These are phyloP conservation scores for Phialophora verrucosa DNA, from an alignment of 2,329 filamentous ascomycete species.

Conservation along the genomic window DNA sequence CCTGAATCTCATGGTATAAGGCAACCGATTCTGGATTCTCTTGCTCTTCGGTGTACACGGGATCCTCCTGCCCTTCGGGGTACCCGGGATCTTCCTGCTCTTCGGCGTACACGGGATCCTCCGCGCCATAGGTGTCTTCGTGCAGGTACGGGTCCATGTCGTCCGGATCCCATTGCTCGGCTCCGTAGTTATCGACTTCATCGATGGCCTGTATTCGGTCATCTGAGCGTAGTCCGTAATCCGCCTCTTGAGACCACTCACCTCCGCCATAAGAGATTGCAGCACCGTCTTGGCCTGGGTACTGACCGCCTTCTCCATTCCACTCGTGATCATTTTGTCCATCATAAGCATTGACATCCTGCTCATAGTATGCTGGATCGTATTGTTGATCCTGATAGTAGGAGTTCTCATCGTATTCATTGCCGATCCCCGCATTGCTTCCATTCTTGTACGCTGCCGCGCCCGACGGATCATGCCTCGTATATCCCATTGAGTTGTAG, in stretches of 20 bases:
- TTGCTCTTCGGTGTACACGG: not conserved
- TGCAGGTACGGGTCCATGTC: not conserved
- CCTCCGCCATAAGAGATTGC: constrained; percentile 5
- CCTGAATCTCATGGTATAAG: not conserved
- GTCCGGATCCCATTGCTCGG: not conserved
- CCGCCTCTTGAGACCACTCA: constrained; percentile 14
- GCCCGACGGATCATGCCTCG: not conserved
- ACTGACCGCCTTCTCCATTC: not conserved
- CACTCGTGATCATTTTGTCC: not conserved
- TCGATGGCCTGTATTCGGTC: constrained; percentile 10
- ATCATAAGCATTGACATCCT: not conserved
- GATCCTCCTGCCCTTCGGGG: not conserved
- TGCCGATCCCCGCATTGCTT: not conserved
- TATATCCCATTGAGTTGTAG: not conserved
- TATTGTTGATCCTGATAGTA: not conserved
- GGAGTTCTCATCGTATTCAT: not conserved
- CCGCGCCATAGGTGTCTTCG: not conserved
- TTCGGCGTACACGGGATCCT: not conserved
- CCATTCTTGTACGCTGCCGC: not conserved
- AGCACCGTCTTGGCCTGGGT: not conserved
- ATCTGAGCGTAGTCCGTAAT: constrained; percentile 11
- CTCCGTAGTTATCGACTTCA: constrained; percentile 2
- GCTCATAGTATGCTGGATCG: not conserved
- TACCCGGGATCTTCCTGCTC: not conserved
- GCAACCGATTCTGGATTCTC: not conserved